Evolutionary conservation across 2,329 filamentous ascomycete genomes (phyloP).

Genomic region (Botrytis galanthina): DNA sequence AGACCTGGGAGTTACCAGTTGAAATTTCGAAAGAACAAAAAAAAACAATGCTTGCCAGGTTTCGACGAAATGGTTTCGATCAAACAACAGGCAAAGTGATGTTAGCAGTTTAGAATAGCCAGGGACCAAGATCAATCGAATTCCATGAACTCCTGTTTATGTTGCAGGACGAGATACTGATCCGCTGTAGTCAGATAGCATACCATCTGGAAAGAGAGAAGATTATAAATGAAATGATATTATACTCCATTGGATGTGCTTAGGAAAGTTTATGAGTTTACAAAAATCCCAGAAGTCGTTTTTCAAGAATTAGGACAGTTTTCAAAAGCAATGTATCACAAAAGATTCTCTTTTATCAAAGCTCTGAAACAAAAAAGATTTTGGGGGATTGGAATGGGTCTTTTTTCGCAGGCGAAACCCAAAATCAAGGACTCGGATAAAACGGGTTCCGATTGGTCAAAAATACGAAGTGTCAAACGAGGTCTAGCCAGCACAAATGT

Average conservation of each 20-base stretch:
- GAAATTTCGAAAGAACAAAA: not conserved
- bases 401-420: not conserved
- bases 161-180: not conserved
- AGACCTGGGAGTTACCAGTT: accelerated
- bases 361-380: not conserved
- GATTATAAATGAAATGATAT: not conserved
- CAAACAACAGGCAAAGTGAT: not conserved
- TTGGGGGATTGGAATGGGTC: too few species aligned
- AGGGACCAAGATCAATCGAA: not conserved
- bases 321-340: not conserved
- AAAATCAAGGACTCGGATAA: not conserved
- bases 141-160: not conserved
- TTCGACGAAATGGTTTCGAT: not conserved
- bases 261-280: not conserved
- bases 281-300: not conserved
- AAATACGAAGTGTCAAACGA: not conserved
- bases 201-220: not conserved
- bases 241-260: not conserved
- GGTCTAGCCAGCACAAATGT: not conserved
- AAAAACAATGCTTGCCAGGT: not conserved
- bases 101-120: not conserved
- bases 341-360: not conserved
- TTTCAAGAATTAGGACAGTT: not conserved
- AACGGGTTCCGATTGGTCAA: not conserved
- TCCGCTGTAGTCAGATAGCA: not conserved